phyloP scores from a whole-genome alignment of 1,139 yeast species.

The Magnusiomyces clavatus region DNA sequence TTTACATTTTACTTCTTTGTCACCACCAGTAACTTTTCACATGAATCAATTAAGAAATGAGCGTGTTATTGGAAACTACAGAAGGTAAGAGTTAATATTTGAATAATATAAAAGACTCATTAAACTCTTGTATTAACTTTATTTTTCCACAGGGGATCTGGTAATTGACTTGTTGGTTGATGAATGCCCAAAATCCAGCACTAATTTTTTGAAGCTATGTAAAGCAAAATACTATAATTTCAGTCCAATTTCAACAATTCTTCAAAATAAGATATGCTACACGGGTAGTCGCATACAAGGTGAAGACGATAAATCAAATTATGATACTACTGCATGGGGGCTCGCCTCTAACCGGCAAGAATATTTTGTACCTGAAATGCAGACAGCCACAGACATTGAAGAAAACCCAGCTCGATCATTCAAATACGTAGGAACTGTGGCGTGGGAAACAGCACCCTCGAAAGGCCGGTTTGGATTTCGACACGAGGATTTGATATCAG shows the following conservation, averaged over 20 bases:
- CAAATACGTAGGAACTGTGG: conserved; percentile 9
- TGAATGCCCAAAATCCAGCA: conserved; percentile 35
- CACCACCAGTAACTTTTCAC: neutral
- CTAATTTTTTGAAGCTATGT: conserved; percentile 50
- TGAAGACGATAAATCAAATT: neutral
- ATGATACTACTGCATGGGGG: conserved; percentile 8
- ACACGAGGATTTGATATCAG: conserved; percentile 19
- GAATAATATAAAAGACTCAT: neutral
- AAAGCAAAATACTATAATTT: conserved; percentile 46
- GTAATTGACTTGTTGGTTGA: conserved; percentile 45
- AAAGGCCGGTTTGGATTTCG: conserved; percentile 6
- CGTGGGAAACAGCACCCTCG: conserved; percentile 10
- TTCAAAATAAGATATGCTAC: conserved; percentile 25
- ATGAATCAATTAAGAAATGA: conserved; percentile 33
- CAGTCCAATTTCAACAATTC: conserved; percentile 42
- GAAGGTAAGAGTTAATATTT: conserved; percentile 31
- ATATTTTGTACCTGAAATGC: conserved; percentile 10
- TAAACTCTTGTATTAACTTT: neutral
- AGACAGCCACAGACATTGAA: neutral
- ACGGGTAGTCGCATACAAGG: conserved; percentile 1
- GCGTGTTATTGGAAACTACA: conserved; percentile 52
- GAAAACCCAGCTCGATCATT: conserved; percentile 3
- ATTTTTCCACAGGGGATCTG: conserved; percentile 34
- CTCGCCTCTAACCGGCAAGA: conserved; percentile 3
- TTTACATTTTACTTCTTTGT: conserved; percentile 3